Evolutionary conservation across 2,329 filamentous ascomycete species (phyloP).

Genomic region (Claviceps humidiphila): DNA sequence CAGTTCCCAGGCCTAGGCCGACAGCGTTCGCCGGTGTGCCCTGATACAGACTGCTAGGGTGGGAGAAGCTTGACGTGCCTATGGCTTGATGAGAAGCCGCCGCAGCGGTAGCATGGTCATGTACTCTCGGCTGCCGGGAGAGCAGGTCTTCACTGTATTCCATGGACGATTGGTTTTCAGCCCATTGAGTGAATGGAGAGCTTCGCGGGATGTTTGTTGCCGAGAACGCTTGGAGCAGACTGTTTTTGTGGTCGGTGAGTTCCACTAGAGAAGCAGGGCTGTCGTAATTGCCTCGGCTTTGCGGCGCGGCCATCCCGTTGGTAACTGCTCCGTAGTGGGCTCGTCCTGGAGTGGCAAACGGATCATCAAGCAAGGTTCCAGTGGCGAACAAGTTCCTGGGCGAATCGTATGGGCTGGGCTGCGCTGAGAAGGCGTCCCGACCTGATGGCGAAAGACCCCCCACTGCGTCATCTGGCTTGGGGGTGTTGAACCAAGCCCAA

Average conservation of each 20-base stretch:
- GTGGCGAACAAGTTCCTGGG: slow-evolving; percentile 9
- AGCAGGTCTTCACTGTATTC: slow-evolving; percentile 9
- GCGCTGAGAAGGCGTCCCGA: slow-evolving; percentile 15
- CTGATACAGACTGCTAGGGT: slow-evolving; percentile 37
- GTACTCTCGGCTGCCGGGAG: slow-evolving; percentile 10
- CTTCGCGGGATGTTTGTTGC: slow-evolving; percentile 14
- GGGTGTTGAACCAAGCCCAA: slow-evolving; percentile 36
- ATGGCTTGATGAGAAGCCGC: slow-evolving; percentile 13
- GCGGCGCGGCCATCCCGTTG: background rate
- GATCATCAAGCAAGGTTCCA: slow-evolving; percentile 15
- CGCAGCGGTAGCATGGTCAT: slow-evolving; percentile 1
- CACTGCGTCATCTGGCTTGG: slow-evolving; percentile 16
- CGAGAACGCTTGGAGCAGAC: slow-evolving; percentile 22
- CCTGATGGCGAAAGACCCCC: slow-evolving; percentile 8
- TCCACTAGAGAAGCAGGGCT: slow-evolving; percentile 10
- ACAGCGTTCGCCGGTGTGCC: slow-evolving; percentile 27
- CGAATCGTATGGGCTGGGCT: slow-evolving; percentile 13
- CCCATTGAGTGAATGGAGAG: slow-evolving; percentile 20
- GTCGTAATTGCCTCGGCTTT: slow-evolving; percentile 1
- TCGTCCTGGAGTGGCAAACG: slow-evolving; percentile 17
- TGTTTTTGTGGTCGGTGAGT: slow-evolving; percentile 18
- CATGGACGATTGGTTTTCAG: slow-evolving; percentile 11
- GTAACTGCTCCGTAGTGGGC: slow-evolving; percentile 4
- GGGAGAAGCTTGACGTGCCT: slow-evolving; percentile 27
- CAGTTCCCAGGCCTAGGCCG: slow-evolving; percentile 2